A percentile compares a stretch with the other conserved stretches of the same genome.
phyloP scores from a whole-genome alignment of 192 early-diverging fungal species.

The Gigaspora rosea region DNA sequence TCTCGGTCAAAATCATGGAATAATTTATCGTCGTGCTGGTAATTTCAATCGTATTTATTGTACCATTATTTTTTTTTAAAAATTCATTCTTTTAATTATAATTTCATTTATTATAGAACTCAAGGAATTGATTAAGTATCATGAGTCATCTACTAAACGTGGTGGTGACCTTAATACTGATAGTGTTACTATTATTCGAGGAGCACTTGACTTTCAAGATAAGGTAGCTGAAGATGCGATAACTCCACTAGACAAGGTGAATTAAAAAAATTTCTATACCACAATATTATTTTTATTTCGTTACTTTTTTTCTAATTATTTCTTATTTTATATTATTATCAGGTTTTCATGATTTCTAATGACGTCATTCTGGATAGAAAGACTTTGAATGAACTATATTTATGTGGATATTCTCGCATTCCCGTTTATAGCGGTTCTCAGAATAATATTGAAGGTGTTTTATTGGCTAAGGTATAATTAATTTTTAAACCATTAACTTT shows the following conservation, averaged over 20 bases:
- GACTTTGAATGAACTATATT: slow-evolving; percentile 57
- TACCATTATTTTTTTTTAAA: neutral
- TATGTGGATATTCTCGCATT: slow-evolving; percentile 64
- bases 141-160: slow-evolving; percentile 49
- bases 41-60: slow-evolving; percentile 1
- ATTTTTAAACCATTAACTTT: too few relatives aligned
- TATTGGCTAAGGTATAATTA: slow-evolving; percentile 29
- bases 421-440: slow-evolving; percentile 59
- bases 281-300: neutral
- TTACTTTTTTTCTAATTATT: neutral
- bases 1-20: slow-evolving; percentile 77
- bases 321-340: neutral
- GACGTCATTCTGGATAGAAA: slow-evolving; percentile 52
- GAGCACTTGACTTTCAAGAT: slow-evolving; percentile 65
- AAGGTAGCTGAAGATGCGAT: slow-evolving; percentile 60
- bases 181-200: slow-evolving; percentile 69
- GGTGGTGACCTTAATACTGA: slow-evolving; percentile 63
- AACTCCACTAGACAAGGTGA: slow-evolving; percentile 56
- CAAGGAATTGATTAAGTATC: slow-evolving; percentile 64
- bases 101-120: slow-evolving; percentile 43
- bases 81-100: neutral
- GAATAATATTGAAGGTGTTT: slow-evolving; percentile 34
- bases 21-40: slow-evolving; percentile 71
- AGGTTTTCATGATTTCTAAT: slow-evolving; percentile 28
- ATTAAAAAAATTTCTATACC: neutral